Base-by-base conservation (phyloP, 495 filamentous ascomycete genomes). In the Trichoderma gamsii region DNA sequence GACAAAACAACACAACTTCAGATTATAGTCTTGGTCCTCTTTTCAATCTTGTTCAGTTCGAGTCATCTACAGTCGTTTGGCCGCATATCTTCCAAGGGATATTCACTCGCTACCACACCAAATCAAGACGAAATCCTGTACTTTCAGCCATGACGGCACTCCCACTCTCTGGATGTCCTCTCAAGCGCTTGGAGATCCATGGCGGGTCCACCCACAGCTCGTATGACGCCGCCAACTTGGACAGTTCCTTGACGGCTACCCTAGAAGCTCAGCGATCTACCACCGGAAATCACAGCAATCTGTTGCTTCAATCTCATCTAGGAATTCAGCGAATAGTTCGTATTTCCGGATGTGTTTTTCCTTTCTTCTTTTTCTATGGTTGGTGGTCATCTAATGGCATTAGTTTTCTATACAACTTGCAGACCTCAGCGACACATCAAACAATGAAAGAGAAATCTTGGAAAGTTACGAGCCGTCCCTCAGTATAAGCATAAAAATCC, bases 101-200 rank as follows among this genome's bases (percentile, higher is more conserved):
- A 16, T 21, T 25, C 0, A 11, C 6, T 23, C n/a, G n/a, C 49
- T 52, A 18, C 8, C 2, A 1, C 4, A 21, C 21, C n/a, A 21
- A 52, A 11, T 3, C 2, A 21, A 38, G 35, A 9, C 35, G 3
- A 38, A 38, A 38, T 38, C 5, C 18, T 23, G n/a, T n/a, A 15
- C 18, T 52, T 61, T 25, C 4, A 12, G 56, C 56, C 63, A 65
- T 65, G 63, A 7, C 35, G 2, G 21, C 9, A 8, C 5, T 32
- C 0, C 35, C 35, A 44, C 35, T 65, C 1, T 65, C 63, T 4
- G 63, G 63, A 44, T 65, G 63, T 27, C 35, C 63, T 25, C 63
- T 65, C 32, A 18, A n/a, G 35, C 32, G 32, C 11, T 27, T 65
- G 35, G 63, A 65, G 63, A 44, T 65, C 41, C 63, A 38, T 35